Conservation (phyloP, 768 basidiomycete genomes). For the Wakefieldia striispora region DNA sequence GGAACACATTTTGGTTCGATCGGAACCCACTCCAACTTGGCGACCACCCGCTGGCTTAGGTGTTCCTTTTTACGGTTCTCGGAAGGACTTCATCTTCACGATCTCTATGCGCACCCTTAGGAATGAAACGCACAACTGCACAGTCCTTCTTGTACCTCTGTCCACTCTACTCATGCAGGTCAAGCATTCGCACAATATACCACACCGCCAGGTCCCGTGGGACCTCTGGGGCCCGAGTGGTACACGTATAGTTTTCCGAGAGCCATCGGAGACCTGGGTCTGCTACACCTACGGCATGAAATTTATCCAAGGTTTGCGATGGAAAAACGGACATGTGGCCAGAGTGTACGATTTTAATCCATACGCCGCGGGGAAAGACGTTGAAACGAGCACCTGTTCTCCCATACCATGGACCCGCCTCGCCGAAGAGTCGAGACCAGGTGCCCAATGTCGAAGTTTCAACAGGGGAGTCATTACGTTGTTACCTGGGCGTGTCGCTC, state of each 20-base stretch:
- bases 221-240: constrained; percentile 30
- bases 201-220: constrained; percentile 24
- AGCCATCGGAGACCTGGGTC: constrained; percentile 33
- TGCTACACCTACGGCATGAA: constrained; percentile 37
- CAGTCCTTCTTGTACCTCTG: constrained; percentile 30
- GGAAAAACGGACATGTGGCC: constrained; percentile 19
- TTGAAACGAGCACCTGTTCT: constrained; percentile 7
- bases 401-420: constrained; percentile 19
- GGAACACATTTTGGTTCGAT: constrained; percentile 29
- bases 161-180: constrained; percentile 30
- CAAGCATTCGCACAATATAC: constrained; percentile 5
- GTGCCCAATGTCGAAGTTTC: constrained; percentile 17
- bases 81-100: constrained; percentile 33
- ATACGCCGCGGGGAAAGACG: constrained; percentile 16
- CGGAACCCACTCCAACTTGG: constrained; percentile 34
- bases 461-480: constrained; percentile 22
- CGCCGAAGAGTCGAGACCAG: constrained; percentile 5
- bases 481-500: constrained; percentile 29
- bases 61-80: constrained; percentile 23
- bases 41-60: constrained; percentile 5
- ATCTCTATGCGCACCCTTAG: constrained; percentile 21
- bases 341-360: constrained; percentile 35
- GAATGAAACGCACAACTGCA: constrained; percentile 8
- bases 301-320: constrained; percentile 26
- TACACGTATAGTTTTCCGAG: constrained; percentile 29